Percentiles rank a stretch among this genome's conserved stretches.
Evolutionary conservation across 2,329 filamentous ascomycete species (phyloP).

Genomic region (Fusarium paranaense): DNA sequence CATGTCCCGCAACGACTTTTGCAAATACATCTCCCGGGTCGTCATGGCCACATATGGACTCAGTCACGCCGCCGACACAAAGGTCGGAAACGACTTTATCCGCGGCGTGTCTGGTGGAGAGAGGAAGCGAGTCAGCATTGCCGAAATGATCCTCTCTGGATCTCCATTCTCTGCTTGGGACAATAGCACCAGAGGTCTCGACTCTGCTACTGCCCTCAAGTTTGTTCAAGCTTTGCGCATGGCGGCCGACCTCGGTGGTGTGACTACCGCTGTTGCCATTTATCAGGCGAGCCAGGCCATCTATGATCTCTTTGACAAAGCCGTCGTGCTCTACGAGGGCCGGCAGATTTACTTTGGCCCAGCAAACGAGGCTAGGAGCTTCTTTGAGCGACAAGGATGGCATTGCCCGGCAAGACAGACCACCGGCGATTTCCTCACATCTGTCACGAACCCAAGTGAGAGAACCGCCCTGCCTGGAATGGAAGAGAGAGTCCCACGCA

Average conservation of each 20-base stretch:
- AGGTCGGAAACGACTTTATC: slow-evolving; percentile 80
- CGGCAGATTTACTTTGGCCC: slow-evolving; percentile 82
- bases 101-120: slow-evolving; percentile 79
- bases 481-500: slow-evolving; percentile 72
- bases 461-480: slow-evolving; percentile 67
- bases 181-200: slow-evolving; percentile 77
- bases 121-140: slow-evolving; percentile 84
- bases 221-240: slow-evolving; percentile 76
- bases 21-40: slow-evolving; percentile 72
- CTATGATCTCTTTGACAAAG: slow-evolving; percentile 82
- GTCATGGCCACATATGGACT: slow-evolving; percentile 80
- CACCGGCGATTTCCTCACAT: slow-evolving; percentile 76
- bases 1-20: slow-evolving; percentile 70
- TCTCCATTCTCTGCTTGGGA: slow-evolving; percentile 74
- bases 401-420: slow-evolving; percentile 75
- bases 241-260: slow-evolving; percentile 71
- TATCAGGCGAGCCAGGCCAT: slow-evolving; percentile 79
- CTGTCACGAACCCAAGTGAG: slow-evolving; percentile 73
- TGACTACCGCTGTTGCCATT: slow-evolving; percentile 74
- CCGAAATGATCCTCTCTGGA: slow-evolving; percentile 77
- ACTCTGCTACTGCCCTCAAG: slow-evolving; percentile 78
- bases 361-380: slow-evolving; percentile 67
- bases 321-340: slow-evolving; percentile 79
- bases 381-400: slow-evolving; percentile 78
- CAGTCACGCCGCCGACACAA: slow-evolving; percentile 77